phyloP scores from a whole-genome alignment of 495 filamentous ascomycete species.

The Daldinia bambusicola region DNA sequence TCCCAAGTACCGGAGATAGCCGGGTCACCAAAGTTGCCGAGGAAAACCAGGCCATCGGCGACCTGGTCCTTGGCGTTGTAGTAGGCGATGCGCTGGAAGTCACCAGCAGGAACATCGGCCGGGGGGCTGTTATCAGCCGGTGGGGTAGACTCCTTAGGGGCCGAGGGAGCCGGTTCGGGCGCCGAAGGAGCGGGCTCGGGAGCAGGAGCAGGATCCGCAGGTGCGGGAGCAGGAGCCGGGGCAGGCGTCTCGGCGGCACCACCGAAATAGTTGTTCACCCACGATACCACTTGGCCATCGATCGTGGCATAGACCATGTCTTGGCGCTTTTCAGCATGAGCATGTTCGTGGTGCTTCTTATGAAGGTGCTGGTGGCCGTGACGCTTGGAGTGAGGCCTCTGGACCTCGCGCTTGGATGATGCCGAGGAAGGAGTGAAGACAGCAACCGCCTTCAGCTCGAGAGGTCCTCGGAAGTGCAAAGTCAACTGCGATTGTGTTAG shows the following conservation, averaged over 20 bases:
- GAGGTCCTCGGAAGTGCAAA: constrained; percentile 74
- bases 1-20: constrained; percentile 67
- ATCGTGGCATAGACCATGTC: constrained; percentile 68
- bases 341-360: constrained; percentile 46
- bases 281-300: constrained; percentile 68
- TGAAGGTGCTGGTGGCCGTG: constrained; percentile 50
- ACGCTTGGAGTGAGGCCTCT: constrained; percentile 52
- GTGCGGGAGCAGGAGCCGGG: constrained; percentile 2
- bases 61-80: constrained; percentile 62
- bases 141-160: not conserved
- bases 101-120: constrained; percentile 37
- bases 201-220: not conserved
- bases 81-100: constrained; percentile 60
- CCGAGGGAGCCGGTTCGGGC: not conserved
- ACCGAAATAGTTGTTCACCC: constrained; percentile 70
- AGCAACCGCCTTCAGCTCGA: constrained; percentile 69
- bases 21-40: constrained; percentile 70
- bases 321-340: constrained; percentile 34
- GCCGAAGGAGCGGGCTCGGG: not conserved
- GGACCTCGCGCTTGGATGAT: constrained; percentile 31
- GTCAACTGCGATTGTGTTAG: constrained; percentile 63
- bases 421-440: constrained; percentile 63
- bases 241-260: constrained; percentile 31
- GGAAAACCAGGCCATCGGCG: constrained; percentile 69
- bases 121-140: constrained; percentile 10